Percentiles rank a stretch among this genome's conserved stretches.
Conservation (phyloP, 257 asterid genomes). For the Nicotiana sylvestris region DNA sequence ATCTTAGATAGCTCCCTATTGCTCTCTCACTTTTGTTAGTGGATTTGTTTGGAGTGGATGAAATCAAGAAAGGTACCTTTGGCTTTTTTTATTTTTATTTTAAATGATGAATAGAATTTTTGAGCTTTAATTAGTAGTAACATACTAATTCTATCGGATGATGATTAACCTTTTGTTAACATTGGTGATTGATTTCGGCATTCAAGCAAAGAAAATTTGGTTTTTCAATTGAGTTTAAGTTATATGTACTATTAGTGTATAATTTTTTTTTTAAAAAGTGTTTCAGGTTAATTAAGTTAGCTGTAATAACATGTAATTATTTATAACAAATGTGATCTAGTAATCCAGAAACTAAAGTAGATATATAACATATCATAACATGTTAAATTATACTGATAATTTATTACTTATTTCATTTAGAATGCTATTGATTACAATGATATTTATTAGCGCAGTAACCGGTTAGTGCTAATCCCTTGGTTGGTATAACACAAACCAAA, state of each 20-base stretch:
- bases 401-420: neutral
- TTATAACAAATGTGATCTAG: neutral
- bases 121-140: conserved; percentile 2
- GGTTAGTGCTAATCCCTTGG: neutral
- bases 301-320: neutral
- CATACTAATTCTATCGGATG: conserved; percentile 8
- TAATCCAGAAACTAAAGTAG: neutral
- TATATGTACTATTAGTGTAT: neutral
- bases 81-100: neutral
- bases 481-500: neutral
- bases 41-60: conserved; percentile 26
- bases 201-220: neutral
- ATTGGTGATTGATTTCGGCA: conserved; percentile 13
- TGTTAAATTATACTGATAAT: neutral
- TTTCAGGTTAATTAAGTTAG: neutral
- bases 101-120: conserved; percentile 4
- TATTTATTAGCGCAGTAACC: neutral
- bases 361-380: too few relatives aligned
- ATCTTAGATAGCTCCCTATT: conserved; percentile 8
- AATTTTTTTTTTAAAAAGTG: neutral
- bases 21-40: conserved; percentile 34
- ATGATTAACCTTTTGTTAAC: conserved; percentile 10
- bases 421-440: neutral
- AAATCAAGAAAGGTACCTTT: conserved; percentile 25
- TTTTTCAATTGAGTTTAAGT: neutral